Conservation (phyloP, 768 basidiomycete genomes). For the Collybia mongolica region DNA sequence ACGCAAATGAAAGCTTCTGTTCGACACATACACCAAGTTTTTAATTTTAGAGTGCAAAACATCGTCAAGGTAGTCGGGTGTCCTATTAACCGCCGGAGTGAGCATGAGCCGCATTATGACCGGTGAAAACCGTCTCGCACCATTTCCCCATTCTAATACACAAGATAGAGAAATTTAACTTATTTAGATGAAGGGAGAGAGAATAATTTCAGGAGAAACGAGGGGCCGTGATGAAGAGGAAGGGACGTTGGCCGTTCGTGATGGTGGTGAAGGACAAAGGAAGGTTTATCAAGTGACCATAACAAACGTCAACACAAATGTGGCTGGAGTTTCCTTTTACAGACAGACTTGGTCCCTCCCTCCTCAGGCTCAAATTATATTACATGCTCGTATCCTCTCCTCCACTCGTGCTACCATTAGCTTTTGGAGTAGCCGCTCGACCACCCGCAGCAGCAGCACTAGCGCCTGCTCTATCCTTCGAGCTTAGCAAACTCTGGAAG, state of each 20-base stretch:
- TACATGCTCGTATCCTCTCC: slow-evolving; percentile 19
- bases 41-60: slow-evolving; percentile 75
- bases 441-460: slow-evolving; percentile 17
- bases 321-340: slow-evolving; percentile 21
- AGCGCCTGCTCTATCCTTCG: slow-evolving; percentile 53
- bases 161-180: slow-evolving; percentile 20
- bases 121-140: slow-evolving; percentile 31
- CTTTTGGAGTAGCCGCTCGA: slow-evolving; percentile 25
- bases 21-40: slow-evolving; percentile 63
- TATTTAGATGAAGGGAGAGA: slow-evolving; percentile 10
- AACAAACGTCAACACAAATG: slow-evolving; percentile 33
- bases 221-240: slow-evolving; percentile 4
- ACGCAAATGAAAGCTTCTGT: not conserved
- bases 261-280: slow-evolving; percentile 28
- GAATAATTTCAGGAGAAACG: not conserved
- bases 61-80: slow-evolving; percentile 68
- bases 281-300: slow-evolving; percentile 20
- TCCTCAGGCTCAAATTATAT: not conserved
- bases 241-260: slow-evolving; percentile 12
- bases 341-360: slow-evolving; percentile 7
- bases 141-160: slow-evolving; percentile 65
- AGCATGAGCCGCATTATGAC: slow-evolving; percentile 8
- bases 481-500: slow-evolving; percentile 78
- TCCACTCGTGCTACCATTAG: slow-evolving; percentile 37
- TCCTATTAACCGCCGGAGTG: slow-evolving; percentile 44